These are phyloP conservation scores for Pichia cactophila DNA, from an alignment of 1,139 yeast species.

Conservation along the genomic window DNA sequence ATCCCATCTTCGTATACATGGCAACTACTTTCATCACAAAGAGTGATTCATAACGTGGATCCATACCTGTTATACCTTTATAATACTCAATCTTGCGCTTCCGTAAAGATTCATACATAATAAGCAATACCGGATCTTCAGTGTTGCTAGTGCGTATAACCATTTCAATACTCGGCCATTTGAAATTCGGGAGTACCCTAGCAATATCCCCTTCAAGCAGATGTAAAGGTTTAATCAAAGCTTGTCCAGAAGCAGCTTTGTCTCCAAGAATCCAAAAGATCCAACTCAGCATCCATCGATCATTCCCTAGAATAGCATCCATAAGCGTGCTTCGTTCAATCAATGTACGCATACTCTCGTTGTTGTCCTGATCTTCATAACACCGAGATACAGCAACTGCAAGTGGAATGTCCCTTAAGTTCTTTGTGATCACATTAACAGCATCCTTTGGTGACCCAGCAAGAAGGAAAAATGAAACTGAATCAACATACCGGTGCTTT, in stretches of 20 bases:
- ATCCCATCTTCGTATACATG: constrained; percentile 83
- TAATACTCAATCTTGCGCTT: constrained; percentile 40
- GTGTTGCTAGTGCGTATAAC: constrained; percentile 29
- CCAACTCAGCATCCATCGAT: constrained; percentile 81
- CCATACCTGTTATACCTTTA: constrained; percentile 42
- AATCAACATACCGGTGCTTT: constrained; percentile 78
- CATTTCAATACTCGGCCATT: constrained; percentile 31
- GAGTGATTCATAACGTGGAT: constrained; percentile 46
- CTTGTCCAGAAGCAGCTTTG: constrained; percentile 52
- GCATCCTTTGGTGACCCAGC: constrained; percentile 74
- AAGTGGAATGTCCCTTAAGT: constrained; percentile 58
- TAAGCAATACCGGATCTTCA: constrained; percentile 73
- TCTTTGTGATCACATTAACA: constrained; percentile 60
- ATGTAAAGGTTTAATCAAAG: constrained; percentile 52
- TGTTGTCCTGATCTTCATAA: constrained; percentile 49
- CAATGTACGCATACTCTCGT: constrained; percentile 43
- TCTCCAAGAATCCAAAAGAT: constrained; percentile 61
- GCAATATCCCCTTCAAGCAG: constrained; percentile 32
- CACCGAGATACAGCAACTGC: constrained; percentile 79
- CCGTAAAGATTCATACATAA: constrained; percentile 58
- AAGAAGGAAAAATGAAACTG: constrained; percentile 84
- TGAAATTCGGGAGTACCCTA: constrained; percentile 26
- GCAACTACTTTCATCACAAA: constrained; percentile 56
- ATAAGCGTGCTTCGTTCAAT: constrained; percentile 51
- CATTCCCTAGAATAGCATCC: constrained; percentile 51